Conservation (phyloP, 345 rosid species). For the Euphorbia peplus region DNA sequence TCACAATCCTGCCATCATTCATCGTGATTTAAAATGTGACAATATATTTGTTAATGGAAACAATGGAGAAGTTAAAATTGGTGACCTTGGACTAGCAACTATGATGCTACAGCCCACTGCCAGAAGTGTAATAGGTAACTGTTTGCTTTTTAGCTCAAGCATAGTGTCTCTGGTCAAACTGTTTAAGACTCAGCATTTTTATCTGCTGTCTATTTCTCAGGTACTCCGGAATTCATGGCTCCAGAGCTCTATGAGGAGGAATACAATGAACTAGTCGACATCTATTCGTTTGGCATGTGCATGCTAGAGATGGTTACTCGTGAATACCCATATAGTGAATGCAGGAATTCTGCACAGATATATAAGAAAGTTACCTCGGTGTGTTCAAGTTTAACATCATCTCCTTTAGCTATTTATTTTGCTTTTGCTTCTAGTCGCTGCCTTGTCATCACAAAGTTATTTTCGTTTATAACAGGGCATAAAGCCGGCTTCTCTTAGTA, state of each 20-base stretch:
- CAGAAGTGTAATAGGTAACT: slow-evolving; percentile 78
- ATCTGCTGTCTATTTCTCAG: slow-evolving; percentile 25
- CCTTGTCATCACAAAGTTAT: not conserved
- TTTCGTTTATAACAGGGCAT: slow-evolving; percentile 47
- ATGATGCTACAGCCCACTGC: slow-evolving; percentile 78
- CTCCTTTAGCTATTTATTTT: not conserved
- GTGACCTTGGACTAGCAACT: slow-evolving; percentile 88
- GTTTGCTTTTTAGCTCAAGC: not conserved
- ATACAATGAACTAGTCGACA: slow-evolving; percentile 86
- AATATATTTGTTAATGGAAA: slow-evolving; percentile 94
- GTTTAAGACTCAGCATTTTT: not conserved
- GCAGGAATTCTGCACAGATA: slow-evolving; percentile 88
- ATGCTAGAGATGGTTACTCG: slow-evolving; percentile 87
- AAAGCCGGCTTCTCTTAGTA: slow-evolving; percentile 70
- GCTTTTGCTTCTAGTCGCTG: not conserved
- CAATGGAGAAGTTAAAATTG: slow-evolving; percentile 94
- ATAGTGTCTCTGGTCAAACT: not conserved
- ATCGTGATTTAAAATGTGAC: slow-evolving; percentile 94
- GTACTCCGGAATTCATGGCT: slow-evolving; percentile 96
- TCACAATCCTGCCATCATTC: slow-evolving; percentile 89
- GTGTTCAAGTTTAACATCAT: slow-evolving; percentile 25
- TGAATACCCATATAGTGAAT: slow-evolving; percentile 85
- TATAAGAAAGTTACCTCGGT: slow-evolving; percentile 96
- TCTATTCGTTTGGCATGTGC: slow-evolving; percentile 96
- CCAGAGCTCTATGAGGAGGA: slow-evolving; percentile 95